Base-by-base conservation (phyloP, 225 moss, liverwort and hornwort genomes). In the Climacium dendroides region DNA sequence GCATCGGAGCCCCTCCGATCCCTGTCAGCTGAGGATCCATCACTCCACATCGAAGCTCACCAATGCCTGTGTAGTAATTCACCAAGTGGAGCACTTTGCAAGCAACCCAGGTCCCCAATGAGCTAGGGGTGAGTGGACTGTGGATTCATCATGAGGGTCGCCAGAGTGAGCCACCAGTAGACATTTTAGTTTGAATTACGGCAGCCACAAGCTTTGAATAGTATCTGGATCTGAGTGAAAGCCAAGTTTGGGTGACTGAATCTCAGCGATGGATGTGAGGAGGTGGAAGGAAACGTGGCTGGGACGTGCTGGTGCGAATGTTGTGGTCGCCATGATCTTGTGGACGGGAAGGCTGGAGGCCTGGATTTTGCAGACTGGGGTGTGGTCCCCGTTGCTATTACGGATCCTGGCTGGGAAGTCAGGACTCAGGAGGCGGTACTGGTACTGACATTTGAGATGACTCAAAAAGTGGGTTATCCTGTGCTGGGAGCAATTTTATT, bases 401-500 rank as follows among this genome's bases (percentile, higher is more conserved):
- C 47, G 79, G 32, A 79, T 34, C 69, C 19, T 50, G 74, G 7
- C 19, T 74, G 74, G 32, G 74, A 74, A 50, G 22, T 23, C 53
- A 48, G 5, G 19, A 48, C 48, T 5, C 19, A 34, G 35, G 9
- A 34, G 64, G 71, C 26, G 23, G 2, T 35, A 24, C 23, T 19
- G 74, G 20, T 24, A 50, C 50, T 74, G 32, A 1, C 74, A 2
- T 8, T 32, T 74, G 2, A 5, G 76, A 24, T 76, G 52, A 78
- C 25, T 55, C 37, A 78, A 16, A 77, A 78, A 55, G 77, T 37
- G 17, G 26, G 55, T 37, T 78, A 78, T 55, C 77, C 7, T 16
- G 37, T 16, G 0, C 54, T 0, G n/a, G 15, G n/a, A n/a, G 54
- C 6, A 2, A 1, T 1, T 9, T 24, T 3, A 53, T 35, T 35